Conservation (phyloP, 306 rosid species). For the Carpinus viminea region DNA sequence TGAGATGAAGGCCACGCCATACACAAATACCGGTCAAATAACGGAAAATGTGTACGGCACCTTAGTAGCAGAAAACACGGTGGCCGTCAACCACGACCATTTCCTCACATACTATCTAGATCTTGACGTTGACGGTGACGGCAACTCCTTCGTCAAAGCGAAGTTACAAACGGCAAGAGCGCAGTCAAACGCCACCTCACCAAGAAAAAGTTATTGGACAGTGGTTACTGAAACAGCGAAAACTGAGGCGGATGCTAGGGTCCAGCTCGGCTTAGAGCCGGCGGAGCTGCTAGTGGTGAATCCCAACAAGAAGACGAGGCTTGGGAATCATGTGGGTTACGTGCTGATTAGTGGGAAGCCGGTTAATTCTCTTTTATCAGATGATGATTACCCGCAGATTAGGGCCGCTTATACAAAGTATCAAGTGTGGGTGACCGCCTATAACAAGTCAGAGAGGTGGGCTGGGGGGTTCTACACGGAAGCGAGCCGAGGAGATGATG, state of each 20-base stretch:
- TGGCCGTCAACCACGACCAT: conserved; percentile 77
- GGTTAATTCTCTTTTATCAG: conserved; percentile 46
- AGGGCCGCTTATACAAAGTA: conserved; percentile 75
- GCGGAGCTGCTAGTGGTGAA: conserved; percentile 63
- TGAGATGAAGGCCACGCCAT: conserved; percentile 62
- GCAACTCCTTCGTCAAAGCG: conserved; percentile 65
- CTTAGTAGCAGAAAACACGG: conserved; percentile 64
- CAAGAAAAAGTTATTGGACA: conserved; percentile 80
- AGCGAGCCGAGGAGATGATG: conserved; percentile 79
- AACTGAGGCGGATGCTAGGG: conserved; percentile 60
- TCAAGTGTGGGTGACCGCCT: conserved; percentile 77
- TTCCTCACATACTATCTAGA: conserved; percentile 70
- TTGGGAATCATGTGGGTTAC: conserved; percentile 78
- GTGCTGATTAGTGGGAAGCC: conserved; percentile 65
- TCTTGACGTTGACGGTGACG: conserved; percentile 66
- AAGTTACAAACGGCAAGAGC: conserved; percentile 40
- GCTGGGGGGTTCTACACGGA: conserved; percentile 81
- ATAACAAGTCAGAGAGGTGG: conserved; percentile 83
- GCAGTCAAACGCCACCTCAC: conserved; percentile 33
- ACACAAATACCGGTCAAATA: conserved; percentile 41
- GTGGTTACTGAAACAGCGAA: conserved; percentile 54
- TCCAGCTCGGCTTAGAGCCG: conserved; percentile 59
- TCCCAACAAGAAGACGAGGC: conserved; percentile 57
- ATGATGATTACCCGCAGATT: conserved; percentile 73
- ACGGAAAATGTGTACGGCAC: conserved; percentile 49